Evolutionary conservation across 495 filamentous ascomycete genomes (phyloP).

Genomic region (Ramalina intermedia): DNA sequence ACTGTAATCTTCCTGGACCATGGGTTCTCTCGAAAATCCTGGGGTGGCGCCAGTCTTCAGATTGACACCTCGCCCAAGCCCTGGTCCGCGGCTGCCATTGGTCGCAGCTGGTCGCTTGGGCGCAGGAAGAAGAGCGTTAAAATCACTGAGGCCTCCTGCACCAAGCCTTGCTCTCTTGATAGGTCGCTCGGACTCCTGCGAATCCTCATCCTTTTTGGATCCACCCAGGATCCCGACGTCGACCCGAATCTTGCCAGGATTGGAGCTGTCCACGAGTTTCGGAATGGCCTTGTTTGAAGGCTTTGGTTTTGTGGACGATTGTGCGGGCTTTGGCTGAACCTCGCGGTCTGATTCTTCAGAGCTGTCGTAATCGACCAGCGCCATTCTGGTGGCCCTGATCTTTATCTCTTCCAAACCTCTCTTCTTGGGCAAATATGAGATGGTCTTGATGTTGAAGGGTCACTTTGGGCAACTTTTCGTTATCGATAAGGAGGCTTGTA

Average conservation of each 20-base stretch:
- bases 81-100: conserved; percentile 20
- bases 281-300: conserved; percentile 42
- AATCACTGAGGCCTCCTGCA: conserved; percentile 50
- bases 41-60: conserved; percentile 68
- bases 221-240: conserved; percentile 40
- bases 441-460: too few relatives aligned
- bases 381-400: conserved; percentile 34
- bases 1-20: conserved; percentile 6
- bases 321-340: conserved; percentile 17
- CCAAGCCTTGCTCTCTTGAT: conserved; percentile 53
- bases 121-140: conserved; percentile 78
- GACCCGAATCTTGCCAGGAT: conserved; percentile 70
- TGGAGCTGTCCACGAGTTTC: conserved; percentile 63
- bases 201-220: conserved; percentile 20
- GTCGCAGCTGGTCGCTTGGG: conserved; percentile 47
- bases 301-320: conserved; percentile 20
- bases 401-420: too few relatives aligned
- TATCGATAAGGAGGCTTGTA: too few relatives aligned
- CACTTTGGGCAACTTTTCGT: too few relatives aligned
- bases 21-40: conserved; percentile 52
- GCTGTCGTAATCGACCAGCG: conserved; percentile 69
- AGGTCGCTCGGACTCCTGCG: conserved; percentile 43
- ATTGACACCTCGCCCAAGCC: conserved; percentile 38
- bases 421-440: too few relatives aligned
- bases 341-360: conserved; percentile 65